These are phyloP conservation scores for Cyclostephanos tholiformis DNA, from an alignment of 108 stramenopile species.

Conservation along the genomic window DNA sequence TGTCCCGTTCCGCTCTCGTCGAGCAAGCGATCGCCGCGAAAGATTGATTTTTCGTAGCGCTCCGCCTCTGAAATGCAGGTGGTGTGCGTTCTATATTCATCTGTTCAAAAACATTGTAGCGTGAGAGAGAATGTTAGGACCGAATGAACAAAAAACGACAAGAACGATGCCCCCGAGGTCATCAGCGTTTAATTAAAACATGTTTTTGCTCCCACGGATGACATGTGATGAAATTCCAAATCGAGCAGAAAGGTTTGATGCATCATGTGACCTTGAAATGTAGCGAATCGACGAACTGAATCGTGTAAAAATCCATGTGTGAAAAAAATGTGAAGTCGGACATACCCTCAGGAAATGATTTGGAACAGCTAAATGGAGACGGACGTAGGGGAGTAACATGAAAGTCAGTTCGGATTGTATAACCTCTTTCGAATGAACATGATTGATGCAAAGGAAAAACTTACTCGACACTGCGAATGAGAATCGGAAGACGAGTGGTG, in stretches of 20 bases:
- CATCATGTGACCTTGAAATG: slow-evolving; percentile 34
- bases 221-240: slow-evolving; percentile 30
- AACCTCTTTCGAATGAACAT: neutral
- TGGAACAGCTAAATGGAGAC: slow-evolving; percentile 50
- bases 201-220: slow-evolving; percentile 80
- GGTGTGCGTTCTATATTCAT: slow-evolving; percentile 84
- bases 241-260: slow-evolving; percentile 49
- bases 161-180: slow-evolving; percentile 20
- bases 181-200: slow-evolving; percentile 97
- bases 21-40: slow-evolving; percentile 39
- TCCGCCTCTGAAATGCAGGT: slow-evolving; percentile 89
- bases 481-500: neutral
- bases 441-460: neutral
- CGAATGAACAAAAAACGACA: slow-evolving; percentile 17
- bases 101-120: slow-evolving; percentile 39
- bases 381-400: neutral
- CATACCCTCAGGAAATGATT: slow-evolving; percentile 86
- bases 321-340: neutral
- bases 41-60: slow-evolving; percentile 76
- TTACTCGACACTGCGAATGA: slow-evolving; percentile 53
- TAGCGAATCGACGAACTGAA: too few species aligned
- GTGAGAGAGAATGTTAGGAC: slow-evolving; percentile 7
- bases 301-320: neutral
- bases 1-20: slow-evolving; percentile 30
- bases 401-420: neutral